Conservation (phyloP, 371 early-diverging fungal species). For the Mucor sp. region DNA sequence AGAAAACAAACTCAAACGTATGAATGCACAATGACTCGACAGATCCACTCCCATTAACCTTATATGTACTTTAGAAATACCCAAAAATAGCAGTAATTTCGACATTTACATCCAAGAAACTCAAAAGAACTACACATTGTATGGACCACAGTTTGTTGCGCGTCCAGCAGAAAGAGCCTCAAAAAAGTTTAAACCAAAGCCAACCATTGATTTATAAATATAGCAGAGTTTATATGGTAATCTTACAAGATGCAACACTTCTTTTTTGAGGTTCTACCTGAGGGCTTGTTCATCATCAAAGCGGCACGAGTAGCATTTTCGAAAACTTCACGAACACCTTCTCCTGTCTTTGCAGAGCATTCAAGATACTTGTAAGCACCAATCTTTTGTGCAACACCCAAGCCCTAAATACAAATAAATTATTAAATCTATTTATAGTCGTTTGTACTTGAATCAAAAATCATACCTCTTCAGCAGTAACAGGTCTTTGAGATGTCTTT, state of each 20-base stretch:
- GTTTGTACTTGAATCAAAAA: background rate
- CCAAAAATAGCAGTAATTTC: conserved; percentile 81
- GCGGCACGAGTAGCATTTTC: conserved; percentile 67
- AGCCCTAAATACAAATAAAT: conserved; percentile 39
- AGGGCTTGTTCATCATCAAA: conserved; percentile 45
- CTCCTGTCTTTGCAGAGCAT: conserved; percentile 72
- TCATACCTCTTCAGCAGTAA: conserved; percentile 75
- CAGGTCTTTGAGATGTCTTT: conserved; percentile 77
- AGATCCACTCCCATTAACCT: background rate
- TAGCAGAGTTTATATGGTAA: background rate
- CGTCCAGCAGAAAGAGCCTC: conserved; percentile 79
- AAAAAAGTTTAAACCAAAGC: conserved; percentile 87
- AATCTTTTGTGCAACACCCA: conserved; percentile 66
- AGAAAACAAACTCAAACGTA: conserved; percentile 67
- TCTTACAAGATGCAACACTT: conserved; percentile 24
- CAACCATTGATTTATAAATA: conserved; percentile 71
- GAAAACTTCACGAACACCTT: conserved; percentile 79
- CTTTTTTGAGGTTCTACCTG: conserved; percentile 9
- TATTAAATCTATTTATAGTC: background rate
- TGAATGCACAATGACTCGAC: conserved; percentile 12
- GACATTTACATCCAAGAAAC: conserved; percentile 48
- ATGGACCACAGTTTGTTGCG: conserved; percentile 80
- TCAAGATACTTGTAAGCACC: conserved; percentile 80
- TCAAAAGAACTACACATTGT: conserved; percentile 60
- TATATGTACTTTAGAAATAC: conserved; percentile 56